Conservation (phyloP, 2,329 filamentous ascomycete species). For the Blastomyces gilchristii region DNA sequence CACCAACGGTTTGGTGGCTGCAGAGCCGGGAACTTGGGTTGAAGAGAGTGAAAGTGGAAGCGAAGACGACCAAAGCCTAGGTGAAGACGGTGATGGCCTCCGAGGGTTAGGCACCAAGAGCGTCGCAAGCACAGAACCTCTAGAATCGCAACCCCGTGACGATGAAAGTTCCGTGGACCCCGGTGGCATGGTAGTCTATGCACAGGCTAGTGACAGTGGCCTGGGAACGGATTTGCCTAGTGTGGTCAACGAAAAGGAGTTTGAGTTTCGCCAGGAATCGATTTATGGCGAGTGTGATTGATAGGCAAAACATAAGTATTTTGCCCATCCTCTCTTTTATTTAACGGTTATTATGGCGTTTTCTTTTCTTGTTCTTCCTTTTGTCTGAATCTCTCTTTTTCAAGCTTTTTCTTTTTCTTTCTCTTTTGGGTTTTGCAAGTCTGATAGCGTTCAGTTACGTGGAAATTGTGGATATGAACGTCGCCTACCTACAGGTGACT, state of each 20-base stretch:
- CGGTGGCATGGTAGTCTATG: conserved; percentile 17
- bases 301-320: conserved; percentile 3
- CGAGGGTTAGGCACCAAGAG: not conserved
- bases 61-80: conserved; percentile 7
- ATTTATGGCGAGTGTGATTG: conserved; percentile 8
- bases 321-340: not conserved
- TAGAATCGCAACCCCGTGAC: conserved; percentile 4
- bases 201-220: conserved; percentile 22
- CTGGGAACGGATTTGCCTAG: conserved; percentile 22
- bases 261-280: conserved; percentile 11
- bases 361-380: conserved; percentile 3
- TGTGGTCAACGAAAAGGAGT: conserved; percentile 13
- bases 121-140: not conserved
- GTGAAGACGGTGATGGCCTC: not conserved
- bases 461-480: conserved; percentile 1
- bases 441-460: conserved; percentile 2
- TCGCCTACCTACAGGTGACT: not conserved
- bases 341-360: conserved; percentile 3
- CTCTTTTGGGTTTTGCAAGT: not conserved
- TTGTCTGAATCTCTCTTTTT: not conserved
- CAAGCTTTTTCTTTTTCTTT: not conserved
- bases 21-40: conserved; percentile 20
- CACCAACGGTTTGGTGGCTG: conserved; percentile 26
- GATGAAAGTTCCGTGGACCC: conserved; percentile 13
- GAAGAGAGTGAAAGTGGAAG: conserved; percentile 16